Evolutionary conservation across 2,329 filamentous ascomycete species (phyloP).

Genomic region (Pseudogymnoascus sp.): DNA sequence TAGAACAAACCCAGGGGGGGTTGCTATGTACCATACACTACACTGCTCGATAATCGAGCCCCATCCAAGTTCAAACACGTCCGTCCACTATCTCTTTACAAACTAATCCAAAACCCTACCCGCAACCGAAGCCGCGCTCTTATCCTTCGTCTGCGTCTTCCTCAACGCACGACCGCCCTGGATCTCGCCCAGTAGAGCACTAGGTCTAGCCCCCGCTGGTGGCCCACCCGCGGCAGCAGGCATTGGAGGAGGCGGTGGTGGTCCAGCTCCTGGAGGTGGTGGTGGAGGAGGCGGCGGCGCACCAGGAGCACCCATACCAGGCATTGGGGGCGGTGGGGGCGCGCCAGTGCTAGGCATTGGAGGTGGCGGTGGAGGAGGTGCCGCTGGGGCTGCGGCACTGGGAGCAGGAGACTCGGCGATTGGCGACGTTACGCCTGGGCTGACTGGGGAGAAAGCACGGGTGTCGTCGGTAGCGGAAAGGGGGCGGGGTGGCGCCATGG

Average conservation of each 20-base stretch:
- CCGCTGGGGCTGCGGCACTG: slow-evolving; percentile 30
- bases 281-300: slow-evolving; percentile 38
- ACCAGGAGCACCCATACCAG: slow-evolving; percentile 27
- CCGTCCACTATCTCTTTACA: not conserved
- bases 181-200: slow-evolving; percentile 73
- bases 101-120: slow-evolving; percentile 56
- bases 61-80: not conserved
- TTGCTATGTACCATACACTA: slow-evolving; percentile 5
- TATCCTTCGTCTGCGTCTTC: slow-evolving; percentile 87
- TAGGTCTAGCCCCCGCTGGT: slow-evolving; percentile 40
- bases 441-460: slow-evolving; percentile 36
- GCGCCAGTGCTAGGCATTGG: slow-evolving; percentile 38
- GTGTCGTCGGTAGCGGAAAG: slow-evolving; percentile 75
- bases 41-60: not conserved
- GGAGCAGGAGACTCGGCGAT: slow-evolving; percentile 35
- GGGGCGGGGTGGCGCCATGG: slow-evolving; percentile 88
- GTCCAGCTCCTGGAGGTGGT: slow-evolving; percentile 20
- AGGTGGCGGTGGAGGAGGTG: slow-evolving; percentile 41
- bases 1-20: not conserved
- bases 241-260: slow-evolving; percentile 27
- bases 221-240: slow-evolving; percentile 28
- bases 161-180: slow-evolving; percentile 65
- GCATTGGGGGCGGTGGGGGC: slow-evolving; percentile 31
- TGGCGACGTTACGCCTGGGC: slow-evolving; percentile 37
- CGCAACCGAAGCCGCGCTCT: slow-evolving; percentile 62